A percentile compares a stretch with the other conserved stretches of the same genome.
Evolutionary conservation across 495 filamentous ascomycete genomes (phyloP).

Genomic region (Podospora didyma): DNA sequence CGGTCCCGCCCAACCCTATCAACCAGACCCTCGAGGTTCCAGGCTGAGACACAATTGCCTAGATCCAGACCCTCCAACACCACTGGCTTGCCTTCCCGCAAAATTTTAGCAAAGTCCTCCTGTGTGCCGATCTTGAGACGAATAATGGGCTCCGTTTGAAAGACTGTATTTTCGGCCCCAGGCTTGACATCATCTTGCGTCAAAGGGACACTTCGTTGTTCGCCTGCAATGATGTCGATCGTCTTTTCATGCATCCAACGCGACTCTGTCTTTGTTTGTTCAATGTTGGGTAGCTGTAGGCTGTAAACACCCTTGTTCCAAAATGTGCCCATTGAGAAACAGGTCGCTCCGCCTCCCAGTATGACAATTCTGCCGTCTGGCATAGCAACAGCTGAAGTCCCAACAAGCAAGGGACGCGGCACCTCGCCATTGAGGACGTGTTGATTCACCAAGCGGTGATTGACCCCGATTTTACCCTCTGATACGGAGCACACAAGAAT

Average conservation of each 20-base stretch:
- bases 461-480: conserved; percentile 6
- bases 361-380: conserved; percentile 49
- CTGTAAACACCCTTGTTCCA: conserved; percentile 30
- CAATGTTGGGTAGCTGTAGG: background rate
- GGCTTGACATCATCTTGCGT: background rate
- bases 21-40: conserved; percentile 68
- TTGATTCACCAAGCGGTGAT: background rate
- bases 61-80: conserved; percentile 63
- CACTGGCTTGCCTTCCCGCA: conserved; percentile 57
- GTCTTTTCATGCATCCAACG: conserved; percentile 23
- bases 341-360: conserved; percentile 78
- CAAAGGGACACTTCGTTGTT: background rate
- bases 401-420: conserved; percentile 61
- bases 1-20: conserved; percentile 59
- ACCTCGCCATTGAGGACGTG: background rate
- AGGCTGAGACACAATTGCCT: conserved; percentile 61
- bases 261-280: background rate
- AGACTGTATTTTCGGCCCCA: background rate
- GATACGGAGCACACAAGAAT: conserved; percentile 20
- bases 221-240: conserved; percentile 21
- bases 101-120: conserved; percentile 50
- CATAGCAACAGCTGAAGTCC: conserved; percentile 45
- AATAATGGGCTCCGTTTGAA: conserved; percentile 35
- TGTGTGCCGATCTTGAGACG: conserved; percentile 44
- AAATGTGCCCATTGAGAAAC: conserved; percentile 68